Conservation (phyloP, 163 green algal species). For the Scenedesmus sp. region DNA sequence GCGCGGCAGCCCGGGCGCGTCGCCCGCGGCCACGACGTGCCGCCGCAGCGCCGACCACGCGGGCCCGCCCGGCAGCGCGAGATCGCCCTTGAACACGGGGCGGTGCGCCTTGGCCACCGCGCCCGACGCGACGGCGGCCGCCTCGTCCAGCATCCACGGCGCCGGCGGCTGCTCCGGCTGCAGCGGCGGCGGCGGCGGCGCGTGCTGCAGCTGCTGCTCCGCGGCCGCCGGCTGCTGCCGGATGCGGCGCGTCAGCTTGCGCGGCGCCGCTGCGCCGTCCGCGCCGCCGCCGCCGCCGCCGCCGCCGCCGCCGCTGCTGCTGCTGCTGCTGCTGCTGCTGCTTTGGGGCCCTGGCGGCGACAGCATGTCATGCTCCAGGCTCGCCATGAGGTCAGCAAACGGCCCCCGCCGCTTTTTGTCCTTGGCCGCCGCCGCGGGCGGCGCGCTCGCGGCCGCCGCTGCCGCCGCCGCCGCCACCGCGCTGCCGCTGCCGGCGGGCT, state of each 20-base stretch:
- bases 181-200: background rate
- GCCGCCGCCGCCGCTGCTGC: constrained; percentile 17
- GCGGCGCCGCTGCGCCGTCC: background rate
- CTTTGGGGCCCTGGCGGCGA: constrained; percentile 3
- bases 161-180: background rate
- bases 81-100: constrained; percentile 39
- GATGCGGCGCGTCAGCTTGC: background rate
- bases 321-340: constrained; percentile 33
- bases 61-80: constrained; percentile 41
- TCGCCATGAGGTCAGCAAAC: constrained; percentile 4
- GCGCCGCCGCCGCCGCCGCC: constrained; percentile 6
- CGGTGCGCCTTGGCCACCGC: constrained; percentile 21
- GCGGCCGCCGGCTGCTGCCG: background rate
- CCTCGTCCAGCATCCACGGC: background rate
- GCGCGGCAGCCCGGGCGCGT: constrained; percentile 11
- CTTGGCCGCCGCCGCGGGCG: too few species aligned
- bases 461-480: background rate
- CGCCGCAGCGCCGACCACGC: constrained; percentile 37
- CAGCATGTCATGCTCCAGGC: constrained; percentile 13
- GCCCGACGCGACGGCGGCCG: background rate
- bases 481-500: constrained; percentile 7
- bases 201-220: constrained; percentile 17
- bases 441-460: background rate
- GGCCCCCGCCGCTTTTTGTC: constrained; percentile 20
- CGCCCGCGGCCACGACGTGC: constrained; percentile 26